Base-by-base conservation (phyloP, 208 protist species). In the Acanthamoeba lugdunensis region DNA sequence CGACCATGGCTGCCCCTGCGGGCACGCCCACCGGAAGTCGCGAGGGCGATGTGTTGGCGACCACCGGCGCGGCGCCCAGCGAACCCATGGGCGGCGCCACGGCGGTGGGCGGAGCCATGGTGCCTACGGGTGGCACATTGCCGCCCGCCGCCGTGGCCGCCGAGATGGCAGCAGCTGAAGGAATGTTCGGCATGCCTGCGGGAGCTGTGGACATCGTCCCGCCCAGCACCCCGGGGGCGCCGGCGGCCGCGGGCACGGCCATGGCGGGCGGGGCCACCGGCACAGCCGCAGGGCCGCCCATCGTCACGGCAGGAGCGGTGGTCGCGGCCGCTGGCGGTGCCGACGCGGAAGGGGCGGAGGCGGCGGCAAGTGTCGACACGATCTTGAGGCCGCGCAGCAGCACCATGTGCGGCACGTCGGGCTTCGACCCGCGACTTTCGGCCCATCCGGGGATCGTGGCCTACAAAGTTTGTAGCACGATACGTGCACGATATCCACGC, bases 341-440 rank as follows among this genome's bases (percentile, higher is more conserved):
- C 28, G 48, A 11, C 7, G 50, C 79, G 14, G 79, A 37, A 3
- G 48, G 18, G 9, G 79, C 54, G 9, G 50, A 11, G 21, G 79
- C 45, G 54, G 79, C 2, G 6, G 37, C 2, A 2, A 41, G 54
- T 9, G 79, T 13, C 21, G 56, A 25, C 56, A 63, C 21, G 52
- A 88, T 88, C 79, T 88, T 88, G 45, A 88, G n/a, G 28, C 79
- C 79, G 52, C 79, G 79, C 45, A 88, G 50, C 48, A 88, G 79
- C 30, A 88, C 79, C 79, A 56, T 67, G 54, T 88, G 79, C 14
- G 71, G 13, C 13, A 23, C 11, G 71, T 50, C 71, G 37, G 71
- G 71, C 71, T 79, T 79, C 14, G 71, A 41, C 6, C 11, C 37
- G n/a, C 71, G 71, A 21, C 4, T 41, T 4, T 79, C 71, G 71